Evolutionary conservation across 2,329 filamentous ascomycete genomes (phyloP).

Genomic region (Metarhizium album): DNA sequence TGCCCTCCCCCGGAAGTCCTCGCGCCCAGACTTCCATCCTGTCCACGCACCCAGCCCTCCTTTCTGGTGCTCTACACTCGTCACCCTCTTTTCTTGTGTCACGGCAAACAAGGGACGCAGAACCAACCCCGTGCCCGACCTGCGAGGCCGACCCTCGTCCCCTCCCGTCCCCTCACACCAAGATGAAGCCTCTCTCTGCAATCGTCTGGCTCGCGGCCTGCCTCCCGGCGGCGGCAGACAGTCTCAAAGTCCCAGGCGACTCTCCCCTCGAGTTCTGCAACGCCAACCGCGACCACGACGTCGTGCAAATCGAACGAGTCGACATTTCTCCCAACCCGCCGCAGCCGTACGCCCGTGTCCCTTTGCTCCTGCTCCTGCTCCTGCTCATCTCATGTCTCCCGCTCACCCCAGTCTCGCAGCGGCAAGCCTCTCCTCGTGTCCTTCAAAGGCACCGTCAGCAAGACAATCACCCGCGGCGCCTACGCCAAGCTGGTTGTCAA

Average conservation of each 20-base stretch:
- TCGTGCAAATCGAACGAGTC: background rate
- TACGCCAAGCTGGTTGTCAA: conserved; percentile 79
- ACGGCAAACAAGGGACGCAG: no score
- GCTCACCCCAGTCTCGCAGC: background rate
- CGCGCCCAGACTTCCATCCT: no score
- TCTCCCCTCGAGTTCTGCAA: background rate
- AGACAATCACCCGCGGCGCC: conserved; percentile 58
- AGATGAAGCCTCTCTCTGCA: background rate
- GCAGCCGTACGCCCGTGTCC: background rate
- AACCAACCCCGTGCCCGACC: no score
- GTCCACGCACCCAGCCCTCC: no score
- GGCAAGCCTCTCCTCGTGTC: background rate
- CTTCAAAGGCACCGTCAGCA: background rate
- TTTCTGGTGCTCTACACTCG: no score
- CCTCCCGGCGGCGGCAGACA: background rate
- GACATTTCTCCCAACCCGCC: background rate
- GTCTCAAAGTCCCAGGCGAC: background rate
- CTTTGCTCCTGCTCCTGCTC: background rate
- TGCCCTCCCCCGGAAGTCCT: no score
- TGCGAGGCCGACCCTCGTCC: background rate
- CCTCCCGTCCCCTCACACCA: no score
- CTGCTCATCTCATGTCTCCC: no score
- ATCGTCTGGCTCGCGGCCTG: background rate
- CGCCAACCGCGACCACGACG: background rate
- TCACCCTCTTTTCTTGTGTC: no score